Evolutionary conservation across 345 rosid genomes (phyloP).

Genomic region (Syzygium oleosum): DNA sequence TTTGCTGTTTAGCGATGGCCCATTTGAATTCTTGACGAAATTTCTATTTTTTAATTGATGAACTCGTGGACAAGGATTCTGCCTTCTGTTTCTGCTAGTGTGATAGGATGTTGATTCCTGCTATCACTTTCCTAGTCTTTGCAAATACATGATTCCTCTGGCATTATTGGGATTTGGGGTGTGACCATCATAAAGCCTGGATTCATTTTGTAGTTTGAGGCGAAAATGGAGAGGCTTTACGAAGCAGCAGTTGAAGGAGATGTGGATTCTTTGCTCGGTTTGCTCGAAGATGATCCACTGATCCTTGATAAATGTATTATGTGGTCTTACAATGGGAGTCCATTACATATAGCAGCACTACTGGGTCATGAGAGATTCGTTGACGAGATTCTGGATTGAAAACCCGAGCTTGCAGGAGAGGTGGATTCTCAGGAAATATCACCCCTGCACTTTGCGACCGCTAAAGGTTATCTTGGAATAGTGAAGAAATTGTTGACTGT

Average conservation of each 20-base stretch:
- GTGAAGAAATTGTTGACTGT: neutral
- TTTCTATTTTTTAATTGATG: neutral
- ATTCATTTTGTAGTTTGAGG: neutral
- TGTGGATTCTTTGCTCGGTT: neutral
- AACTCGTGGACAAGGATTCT: neutral
- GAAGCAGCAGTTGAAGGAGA: neutral
- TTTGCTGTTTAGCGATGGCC: neutral
- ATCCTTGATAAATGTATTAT: neutral
- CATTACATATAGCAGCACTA: neutral
- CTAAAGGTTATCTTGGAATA: neutral
- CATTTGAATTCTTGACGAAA: neutral
- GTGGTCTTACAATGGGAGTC: neutral
- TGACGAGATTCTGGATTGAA: rapidly evolving
- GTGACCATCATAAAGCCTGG: neutral
- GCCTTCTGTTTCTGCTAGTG: neutral
- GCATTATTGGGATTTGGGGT: neutral
- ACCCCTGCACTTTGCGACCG: neutral
- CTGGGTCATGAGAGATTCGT: neutral
- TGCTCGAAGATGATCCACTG: rapidly evolving
- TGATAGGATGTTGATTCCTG: neutral
- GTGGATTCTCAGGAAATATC: neutral
- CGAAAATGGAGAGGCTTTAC: neutral
- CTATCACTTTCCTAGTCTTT: neutral
- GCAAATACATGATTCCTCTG: neutral
- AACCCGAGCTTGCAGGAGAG: neutral